Evolutionary conservation across 306 rosid species (phyloP), one percentile per base, ranked within the genome.

Genomic region (Dalbergia cultrata): DNA sequence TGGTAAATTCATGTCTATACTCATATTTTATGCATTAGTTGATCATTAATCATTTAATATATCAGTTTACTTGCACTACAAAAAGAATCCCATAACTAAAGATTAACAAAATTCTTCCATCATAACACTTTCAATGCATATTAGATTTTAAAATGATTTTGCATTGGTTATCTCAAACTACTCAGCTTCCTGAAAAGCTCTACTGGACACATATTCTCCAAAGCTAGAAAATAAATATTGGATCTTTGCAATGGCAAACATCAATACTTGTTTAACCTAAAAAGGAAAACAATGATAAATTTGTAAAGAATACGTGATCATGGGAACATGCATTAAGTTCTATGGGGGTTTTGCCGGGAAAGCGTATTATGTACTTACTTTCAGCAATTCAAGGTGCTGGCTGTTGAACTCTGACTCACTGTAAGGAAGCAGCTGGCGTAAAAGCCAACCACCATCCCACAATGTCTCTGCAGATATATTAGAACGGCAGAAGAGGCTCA

Each of bases 391-490:
- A 84, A 86, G 94, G 84, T 95, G 99, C 84, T 82, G 76, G 33
- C 85, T 84, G 78, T 84, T 93, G 70, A 95, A 89, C 74, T 95
- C 97, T 68, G 92, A 89, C 81, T 90, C 95, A 11, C 94, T 89
- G 80, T 91, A 89, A 69, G 99, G 97, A 81, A 93, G 89, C 89
- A 95, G 81, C 93, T 93, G 99, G 58, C 97, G 92, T 89, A 95
- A 85, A 85, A 95, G 99, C 99, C 99, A 95, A 78, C 97, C 99
- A 26, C 97, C 99, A 63, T 93, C 94, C 99, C 99, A 95, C 81
- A 93, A 80, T 71, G 92, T 86, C 82, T 91, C 97, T 19, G 99
- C 92, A 74, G 99, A 91, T 83, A 95, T 78, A 80, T 87, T 93
- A 70, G 96, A 86, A 77, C 98, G 96, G 82, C 94, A 87, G 72